Conservation (phyloP, 306 rosid genomes). For the Bauhinia variegata region DNA sequence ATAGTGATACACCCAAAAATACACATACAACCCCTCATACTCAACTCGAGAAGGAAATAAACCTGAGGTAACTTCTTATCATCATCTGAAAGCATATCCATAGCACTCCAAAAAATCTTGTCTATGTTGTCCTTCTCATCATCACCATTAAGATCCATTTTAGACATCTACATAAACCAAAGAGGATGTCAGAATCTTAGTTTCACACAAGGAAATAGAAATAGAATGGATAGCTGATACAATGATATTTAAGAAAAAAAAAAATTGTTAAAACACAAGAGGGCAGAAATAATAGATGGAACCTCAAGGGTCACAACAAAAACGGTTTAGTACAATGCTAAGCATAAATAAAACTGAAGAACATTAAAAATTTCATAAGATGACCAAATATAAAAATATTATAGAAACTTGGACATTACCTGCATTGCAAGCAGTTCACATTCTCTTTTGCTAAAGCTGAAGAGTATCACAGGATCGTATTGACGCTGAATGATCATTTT, state of each 20-base stretch:
- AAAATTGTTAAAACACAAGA: background rate
- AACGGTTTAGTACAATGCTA: too few species aligned
- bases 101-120: slow-evolving; percentile 89
- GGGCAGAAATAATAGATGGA: background rate
- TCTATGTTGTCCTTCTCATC: slow-evolving; percentile 77
- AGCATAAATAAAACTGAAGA: too few species aligned
- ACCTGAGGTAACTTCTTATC: slow-evolving; percentile 99
- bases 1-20: background rate
- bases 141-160: slow-evolving; percentile 90
- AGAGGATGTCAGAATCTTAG: slow-evolving; percentile 20
- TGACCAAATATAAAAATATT: background rate
- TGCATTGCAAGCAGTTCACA: slow-evolving; percentile 97
- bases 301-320: too few species aligned
- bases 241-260: background rate
- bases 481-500: slow-evolving; percentile 96
- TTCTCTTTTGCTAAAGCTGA: slow-evolving; percentile 97
- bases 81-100: slow-evolving; percentile 96
- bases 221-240: background rate
- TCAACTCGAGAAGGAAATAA: slow-evolving; percentile 36
- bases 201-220: slow-evolving; percentile 2
- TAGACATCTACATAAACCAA: slow-evolving; percentile 74
- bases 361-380: background rate
- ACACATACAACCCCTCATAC: background rate
- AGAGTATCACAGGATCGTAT: slow-evolving; percentile 91
- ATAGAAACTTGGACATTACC: slow-evolving; percentile 49